phyloP scores from a whole-genome alignment of 139 green algal genomes.

The Closterium sp. region DNA sequence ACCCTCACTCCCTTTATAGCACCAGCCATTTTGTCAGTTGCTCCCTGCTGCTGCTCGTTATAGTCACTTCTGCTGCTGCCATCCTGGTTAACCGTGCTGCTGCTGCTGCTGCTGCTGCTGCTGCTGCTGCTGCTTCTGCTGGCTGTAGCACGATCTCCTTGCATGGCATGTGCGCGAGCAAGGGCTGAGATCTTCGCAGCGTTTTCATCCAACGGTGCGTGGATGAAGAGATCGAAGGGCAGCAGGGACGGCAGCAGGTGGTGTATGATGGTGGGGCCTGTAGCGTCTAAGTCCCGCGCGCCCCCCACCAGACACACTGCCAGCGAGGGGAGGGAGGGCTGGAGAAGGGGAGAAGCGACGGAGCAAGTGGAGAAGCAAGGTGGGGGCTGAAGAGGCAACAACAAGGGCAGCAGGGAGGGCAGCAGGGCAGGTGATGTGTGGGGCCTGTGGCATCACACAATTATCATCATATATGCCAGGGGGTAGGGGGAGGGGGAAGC shows the following conservation, averaged over 20 bases:
- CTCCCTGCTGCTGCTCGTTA: neutral
- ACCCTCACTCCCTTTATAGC: neutral
- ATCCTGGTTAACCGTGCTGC: neutral
- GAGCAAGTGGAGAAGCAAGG: neutral
- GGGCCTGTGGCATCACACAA: conserved; percentile 40
- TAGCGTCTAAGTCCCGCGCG: conserved; percentile 39
- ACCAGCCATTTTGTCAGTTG: neutral
- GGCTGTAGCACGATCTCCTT: neutral
- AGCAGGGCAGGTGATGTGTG: conserved; percentile 4
- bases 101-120: neutral
- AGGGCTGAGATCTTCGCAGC: conserved; percentile 30
- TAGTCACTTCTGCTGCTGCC: neutral
- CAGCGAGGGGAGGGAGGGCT: neutral
- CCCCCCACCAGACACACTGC: conserved; percentile 46
- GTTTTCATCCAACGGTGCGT: conserved; percentile 43
- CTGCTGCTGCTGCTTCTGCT: neutral
- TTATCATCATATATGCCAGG: too few relatives aligned
- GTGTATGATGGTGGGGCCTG: conserved; percentile 26
- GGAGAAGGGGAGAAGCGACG: neutral
- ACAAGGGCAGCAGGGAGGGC: neutral
- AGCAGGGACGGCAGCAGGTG: conserved; percentile 29
- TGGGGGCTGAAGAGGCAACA: neutral
- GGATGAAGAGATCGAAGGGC: conserved; percentile 31
- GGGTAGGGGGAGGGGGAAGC: neutral
- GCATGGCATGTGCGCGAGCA: neutral